Evolutionary conservation across 768 basidiomycete species (phyloP).

Genomic region (Naganishia vishniacii): DNA sequence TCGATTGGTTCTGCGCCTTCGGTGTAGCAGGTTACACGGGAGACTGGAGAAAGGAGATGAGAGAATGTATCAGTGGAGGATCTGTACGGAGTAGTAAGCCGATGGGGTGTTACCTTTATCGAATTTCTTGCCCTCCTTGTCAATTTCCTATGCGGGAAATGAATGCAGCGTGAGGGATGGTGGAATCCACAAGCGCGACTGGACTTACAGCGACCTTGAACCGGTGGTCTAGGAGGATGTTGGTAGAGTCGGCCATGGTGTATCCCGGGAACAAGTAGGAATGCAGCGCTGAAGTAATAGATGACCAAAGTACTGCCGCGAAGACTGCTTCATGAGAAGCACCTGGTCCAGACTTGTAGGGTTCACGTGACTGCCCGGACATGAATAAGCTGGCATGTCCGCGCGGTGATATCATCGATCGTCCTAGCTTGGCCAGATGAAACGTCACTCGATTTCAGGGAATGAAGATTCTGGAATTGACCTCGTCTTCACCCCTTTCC

Average conservation of each 20-base stretch:
- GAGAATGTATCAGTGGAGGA: no score
- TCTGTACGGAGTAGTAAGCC: no score
- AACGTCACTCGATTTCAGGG: background rate
- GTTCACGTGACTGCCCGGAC: conserved; percentile 4
- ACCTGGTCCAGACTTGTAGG: background rate
- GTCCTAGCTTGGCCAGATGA: background rate
- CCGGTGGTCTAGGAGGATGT: background rate
- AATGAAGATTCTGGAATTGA: background rate
- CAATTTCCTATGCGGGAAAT: conserved; percentile 36
- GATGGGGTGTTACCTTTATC: conserved; percentile 51
- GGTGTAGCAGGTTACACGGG: conserved; percentile 80
- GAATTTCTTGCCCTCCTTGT: conserved; percentile 85
- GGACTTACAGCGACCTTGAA: background rate
- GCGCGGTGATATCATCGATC: conserved; percentile 1
- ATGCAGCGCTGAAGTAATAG: no score
- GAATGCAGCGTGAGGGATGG: background rate
- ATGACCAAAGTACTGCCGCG: no score
- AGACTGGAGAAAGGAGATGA: conserved; percentile 58
- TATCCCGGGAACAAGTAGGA: no score
- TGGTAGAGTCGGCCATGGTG: conserved; percentile 11
- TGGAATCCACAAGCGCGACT: no score
- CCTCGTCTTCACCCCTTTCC: background rate
- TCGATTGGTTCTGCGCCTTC: conserved; percentile 81
- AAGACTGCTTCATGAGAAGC: no score
- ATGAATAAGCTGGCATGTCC: conserved; percentile 1